Percentiles rank a stretch among this genome's conserved stretches.
Evolutionary conservation across 1,284 basidiomycete species (phyloP).

Genomic region (Cryptococcus sp.): DNA sequence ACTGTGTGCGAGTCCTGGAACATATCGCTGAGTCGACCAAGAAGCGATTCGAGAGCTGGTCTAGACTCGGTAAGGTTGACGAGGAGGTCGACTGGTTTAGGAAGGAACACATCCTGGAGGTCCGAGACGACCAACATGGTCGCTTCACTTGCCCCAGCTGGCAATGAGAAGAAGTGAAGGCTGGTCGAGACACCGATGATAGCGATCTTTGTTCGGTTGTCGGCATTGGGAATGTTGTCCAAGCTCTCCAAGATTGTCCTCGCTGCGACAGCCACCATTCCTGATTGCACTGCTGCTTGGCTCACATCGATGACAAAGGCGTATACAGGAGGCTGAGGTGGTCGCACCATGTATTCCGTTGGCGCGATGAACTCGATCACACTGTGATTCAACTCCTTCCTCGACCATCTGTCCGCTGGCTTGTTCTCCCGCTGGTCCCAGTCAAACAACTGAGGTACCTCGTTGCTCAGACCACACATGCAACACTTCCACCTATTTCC

Average conservation of each 20-base stretch:
- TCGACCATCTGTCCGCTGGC: constrained; percentile 91
- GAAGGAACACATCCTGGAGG: constrained; percentile 94
- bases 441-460: constrained; percentile 97
- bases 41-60: constrained; percentile 75
- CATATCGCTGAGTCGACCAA: constrained; percentile 88
- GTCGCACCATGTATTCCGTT: constrained; percentile 97
- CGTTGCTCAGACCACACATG: constrained; percentile 98
- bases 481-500: constrained; percentile 99
- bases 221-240: constrained; percentile 93
- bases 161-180: constrained; percentile 94
- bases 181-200: constrained; percentile 91
- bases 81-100: constrained; percentile 92
- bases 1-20: constrained; percentile 90
- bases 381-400: constrained; percentile 89
- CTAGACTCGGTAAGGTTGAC: constrained; percentile 89
- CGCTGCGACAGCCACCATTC: constrained; percentile 97
- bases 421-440: constrained; percentile 94
- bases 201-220: constrained; percentile 86
- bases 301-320: constrained; percentile 97
- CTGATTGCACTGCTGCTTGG: constrained; percentile 85
- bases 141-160: constrained; percentile 76
- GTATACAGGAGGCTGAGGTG: constrained; percentile 96
- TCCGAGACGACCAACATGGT: constrained; percentile 97
- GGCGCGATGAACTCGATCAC: constrained; percentile 97
- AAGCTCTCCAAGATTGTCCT: constrained; percentile 92